Conservation (phyloP, 768 basidiomycete genomes). For the Daedaleopsis nitida region DNA sequence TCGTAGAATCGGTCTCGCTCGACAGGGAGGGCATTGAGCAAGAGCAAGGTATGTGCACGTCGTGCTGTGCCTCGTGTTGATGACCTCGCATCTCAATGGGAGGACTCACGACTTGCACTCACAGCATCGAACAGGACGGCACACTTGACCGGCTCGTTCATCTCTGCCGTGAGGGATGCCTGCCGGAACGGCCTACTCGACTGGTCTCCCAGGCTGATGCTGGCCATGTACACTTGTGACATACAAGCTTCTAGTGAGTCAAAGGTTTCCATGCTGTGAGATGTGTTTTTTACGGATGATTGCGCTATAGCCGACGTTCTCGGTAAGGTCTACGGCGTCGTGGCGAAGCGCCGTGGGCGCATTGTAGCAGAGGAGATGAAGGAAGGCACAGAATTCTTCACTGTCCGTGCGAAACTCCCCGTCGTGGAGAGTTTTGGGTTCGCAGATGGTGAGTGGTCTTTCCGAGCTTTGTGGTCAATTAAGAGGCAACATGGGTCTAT, state of each 20-base stretch:
- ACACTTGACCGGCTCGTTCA: slow-evolving; percentile 88
- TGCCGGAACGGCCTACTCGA: slow-evolving; percentile 90
- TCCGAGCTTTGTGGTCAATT: no score
- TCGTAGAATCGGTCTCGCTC: slow-evolving; percentile 76
- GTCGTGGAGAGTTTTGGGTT: slow-evolving; percentile 99
- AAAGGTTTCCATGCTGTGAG: background rate
- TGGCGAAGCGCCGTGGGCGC: slow-evolving; percentile 85
- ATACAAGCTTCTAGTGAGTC: slow-evolving; percentile 94
- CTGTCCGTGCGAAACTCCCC: slow-evolving; percentile 85
- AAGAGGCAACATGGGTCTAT: no score
- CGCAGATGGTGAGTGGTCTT: slow-evolving; percentile 72
- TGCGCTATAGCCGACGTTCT: slow-evolving; percentile 80
- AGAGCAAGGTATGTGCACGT: slow-evolving; percentile 54
- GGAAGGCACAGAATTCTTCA: slow-evolving; percentile 95
- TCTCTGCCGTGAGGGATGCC: slow-evolving; percentile 85
- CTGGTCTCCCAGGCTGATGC: slow-evolving; percentile 96
- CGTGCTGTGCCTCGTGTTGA: slow-evolving; percentile 23
- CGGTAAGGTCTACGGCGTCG: slow-evolving; percentile 96
- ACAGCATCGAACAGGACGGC: slow-evolving; percentile 78
- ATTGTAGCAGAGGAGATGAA: slow-evolving; percentile 99
- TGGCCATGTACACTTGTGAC: slow-evolving; percentile 99
- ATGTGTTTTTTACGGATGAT: slow-evolving; percentile 16
- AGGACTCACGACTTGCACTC: background rate
- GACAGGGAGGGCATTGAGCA: slow-evolving; percentile 59
- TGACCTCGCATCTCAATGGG: background rate